These are phyloP conservation scores for Entelexis sorbosivorans DNA, from an alignment of 1,139 yeast species.

Conservation along the genomic window DNA sequence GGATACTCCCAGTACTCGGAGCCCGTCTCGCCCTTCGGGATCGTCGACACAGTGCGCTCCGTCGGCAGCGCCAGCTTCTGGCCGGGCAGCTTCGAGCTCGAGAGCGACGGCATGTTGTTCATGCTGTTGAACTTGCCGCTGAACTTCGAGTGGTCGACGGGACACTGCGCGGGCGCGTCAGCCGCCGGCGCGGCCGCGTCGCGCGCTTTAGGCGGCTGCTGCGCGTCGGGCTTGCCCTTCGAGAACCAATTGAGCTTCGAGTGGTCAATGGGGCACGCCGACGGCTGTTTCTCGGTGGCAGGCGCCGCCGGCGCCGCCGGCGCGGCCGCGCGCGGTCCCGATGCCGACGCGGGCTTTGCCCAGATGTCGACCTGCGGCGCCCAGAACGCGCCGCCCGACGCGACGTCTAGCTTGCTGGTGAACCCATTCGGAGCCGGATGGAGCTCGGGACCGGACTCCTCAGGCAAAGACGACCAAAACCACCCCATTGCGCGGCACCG, in stretches of 20 bases:
- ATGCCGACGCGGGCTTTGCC: conserved; percentile 3
- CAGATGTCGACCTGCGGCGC: conserved; percentile 18
- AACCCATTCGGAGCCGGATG: background rate
- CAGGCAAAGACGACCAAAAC: conserved; percentile 45
- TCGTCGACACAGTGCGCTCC: conserved; percentile 69
- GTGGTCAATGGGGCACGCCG: conserved; percentile 40
- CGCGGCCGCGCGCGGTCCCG: conserved; percentile 18
- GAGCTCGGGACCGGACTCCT: background rate
- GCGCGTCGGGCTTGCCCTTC: background rate
- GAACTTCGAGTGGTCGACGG: conserved; percentile 26
- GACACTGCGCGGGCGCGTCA: background rate
- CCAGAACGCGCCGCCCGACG: conserved; percentile 18
- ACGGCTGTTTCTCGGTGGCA: background rate
- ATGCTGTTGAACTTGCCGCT: conserved; percentile 40
- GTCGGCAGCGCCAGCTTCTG: conserved; percentile 71
- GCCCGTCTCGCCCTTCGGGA: conserved; percentile 62
- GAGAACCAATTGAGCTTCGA: conserved; percentile 23
- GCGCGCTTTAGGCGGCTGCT: background rate
- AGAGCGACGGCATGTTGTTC: conserved; percentile 76
- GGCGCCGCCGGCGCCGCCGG: background rate
- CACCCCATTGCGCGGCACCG: conserved; percentile 49
- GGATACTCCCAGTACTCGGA: conserved; percentile 96
- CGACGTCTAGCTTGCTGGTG: conserved; percentile 2
- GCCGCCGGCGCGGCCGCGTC: background rate
- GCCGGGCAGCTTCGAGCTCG: conserved; percentile 66